A percentile compares a stretch with the other conserved stretches of the same genome.
phyloP scores from a whole-genome alignment of 108 stramenopile species.

The Cylindrotheca fusiformis region DNA sequence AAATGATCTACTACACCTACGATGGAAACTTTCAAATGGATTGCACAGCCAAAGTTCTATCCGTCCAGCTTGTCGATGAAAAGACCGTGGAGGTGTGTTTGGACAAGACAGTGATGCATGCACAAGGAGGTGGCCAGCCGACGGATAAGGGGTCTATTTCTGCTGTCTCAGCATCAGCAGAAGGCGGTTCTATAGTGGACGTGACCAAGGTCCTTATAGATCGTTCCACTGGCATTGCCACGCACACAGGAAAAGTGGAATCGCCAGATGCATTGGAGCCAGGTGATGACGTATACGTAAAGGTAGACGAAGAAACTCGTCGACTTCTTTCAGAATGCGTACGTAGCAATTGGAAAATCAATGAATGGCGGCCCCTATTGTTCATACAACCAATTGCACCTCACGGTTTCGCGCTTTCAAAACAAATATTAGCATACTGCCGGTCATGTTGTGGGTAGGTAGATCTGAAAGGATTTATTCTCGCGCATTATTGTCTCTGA shows the following conservation, averaged over 20 bases:
- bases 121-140: conserved; percentile 87
- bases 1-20: conserved; percentile 70
- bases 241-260: conserved; percentile 45
- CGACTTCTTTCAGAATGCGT: conserved; percentile 65
- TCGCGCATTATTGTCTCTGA: too few relatives aligned
- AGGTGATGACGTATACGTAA: conserved; percentile 42
- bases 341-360: too few relatives aligned
- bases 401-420: too few relatives aligned
- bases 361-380: too few relatives aligned
- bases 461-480: too few relatives aligned
- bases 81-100: conserved; percentile 39
- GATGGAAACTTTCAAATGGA: conserved; percentile 69
- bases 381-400: too few relatives aligned
- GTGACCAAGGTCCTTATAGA: conserved; percentile 64
- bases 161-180: not conserved
- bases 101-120: conserved; percentile 75
- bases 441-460: conserved; percentile 89
- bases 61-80: conserved; percentile 9
- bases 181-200: too few relatives aligned
- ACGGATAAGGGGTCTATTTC: conserved; percentile 66
- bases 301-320: conserved; percentile 50
- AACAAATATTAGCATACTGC: too few relatives aligned
- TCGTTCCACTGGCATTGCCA: conserved; percentile 52
- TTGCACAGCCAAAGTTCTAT: conserved; percentile 36
- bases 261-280: conserved; percentile 8